These are phyloP conservation scores for Lolium perenne DNA, from an alignment of 176 grass and related monocot genomes.

Conservation along the genomic window DNA sequence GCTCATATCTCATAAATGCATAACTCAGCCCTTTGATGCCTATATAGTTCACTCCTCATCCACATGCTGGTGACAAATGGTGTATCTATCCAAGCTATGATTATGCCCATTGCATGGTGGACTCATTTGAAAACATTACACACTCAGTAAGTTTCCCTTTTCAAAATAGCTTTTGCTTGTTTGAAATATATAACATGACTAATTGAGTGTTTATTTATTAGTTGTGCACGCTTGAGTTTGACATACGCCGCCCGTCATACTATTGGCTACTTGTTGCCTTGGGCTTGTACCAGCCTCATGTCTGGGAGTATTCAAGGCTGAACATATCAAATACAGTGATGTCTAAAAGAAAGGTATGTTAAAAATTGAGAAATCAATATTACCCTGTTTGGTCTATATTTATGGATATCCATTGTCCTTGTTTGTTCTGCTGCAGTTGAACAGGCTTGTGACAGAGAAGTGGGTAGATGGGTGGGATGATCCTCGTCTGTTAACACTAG, in stretches of 20 bases:
- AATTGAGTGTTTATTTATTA: conserved; percentile 42
- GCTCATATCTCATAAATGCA: conserved; percentile 19
- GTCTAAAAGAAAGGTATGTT: conserved; percentile 94
- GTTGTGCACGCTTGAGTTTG: conserved; percentile 86
- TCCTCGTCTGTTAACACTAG: conserved; percentile 89
- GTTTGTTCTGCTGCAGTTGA: conserved; percentile 61
- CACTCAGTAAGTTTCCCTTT: conserved; percentile 79
- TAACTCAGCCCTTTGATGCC: conserved; percentile 26
- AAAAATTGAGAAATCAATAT: conserved; percentile 4
- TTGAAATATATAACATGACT: conserved; percentile 29
- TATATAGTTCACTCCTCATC: conserved; percentile 87
- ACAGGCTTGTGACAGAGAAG: conserved; percentile 90
- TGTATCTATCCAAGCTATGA: conserved; percentile 99
- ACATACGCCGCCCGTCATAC: conserved; percentile 95
- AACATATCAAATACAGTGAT: conserved; percentile 97
- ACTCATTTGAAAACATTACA: conserved; percentile 97
- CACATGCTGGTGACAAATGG: conserved; percentile 96
- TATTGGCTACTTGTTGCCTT: conserved; percentile 93
- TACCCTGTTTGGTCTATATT: conserved; percentile 3
- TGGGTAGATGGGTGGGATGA: conserved; percentile 99
- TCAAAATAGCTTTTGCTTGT: conserved; percentile 6
- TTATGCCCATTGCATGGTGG: conserved; percentile 96
- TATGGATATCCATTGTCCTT: conserved; percentile 6
- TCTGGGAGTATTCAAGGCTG: conserved; percentile 97
- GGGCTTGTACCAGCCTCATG: conserved; percentile 87